Percentiles rank a stretch among this genome's conserved stretches.
Evolutionary conservation across 371 early-diverging fungal species (phyloP).

Genomic region (Mucor ambiguus): DNA sequence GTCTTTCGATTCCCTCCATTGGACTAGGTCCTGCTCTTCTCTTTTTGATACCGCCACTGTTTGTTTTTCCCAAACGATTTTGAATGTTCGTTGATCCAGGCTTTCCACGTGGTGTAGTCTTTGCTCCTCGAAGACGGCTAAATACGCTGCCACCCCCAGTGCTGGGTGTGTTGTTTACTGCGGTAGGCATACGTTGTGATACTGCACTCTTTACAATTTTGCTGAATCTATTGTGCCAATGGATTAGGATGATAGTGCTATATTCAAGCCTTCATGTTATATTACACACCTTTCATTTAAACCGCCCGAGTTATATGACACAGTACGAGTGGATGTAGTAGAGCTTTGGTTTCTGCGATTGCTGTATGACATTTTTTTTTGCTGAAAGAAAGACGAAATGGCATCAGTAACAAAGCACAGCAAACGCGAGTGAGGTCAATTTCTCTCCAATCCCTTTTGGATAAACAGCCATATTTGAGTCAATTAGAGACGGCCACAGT

Average conservation of each 20-base stretch:
- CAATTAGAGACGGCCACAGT: not conserved
- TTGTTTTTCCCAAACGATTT: slow-evolving; percentile 37
- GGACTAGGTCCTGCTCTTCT: not conserved
- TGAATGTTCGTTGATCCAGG: slow-evolving; percentile 29
- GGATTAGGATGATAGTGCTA: not conserved
- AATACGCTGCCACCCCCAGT: slow-evolving; percentile 21
- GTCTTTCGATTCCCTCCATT: not conserved
- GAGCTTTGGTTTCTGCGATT: slow-evolving; percentile 18
- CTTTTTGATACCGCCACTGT: slow-evolving; percentile 32
- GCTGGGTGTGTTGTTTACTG: not conserved
- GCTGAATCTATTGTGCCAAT: slow-evolving; percentile 7
- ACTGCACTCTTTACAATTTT: slow-evolving; percentile 14
- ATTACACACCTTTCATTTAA: slow-evolving; percentile 47
- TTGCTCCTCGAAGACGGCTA: slow-evolving; percentile 37
- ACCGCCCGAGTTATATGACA: slow-evolving; percentile 36
- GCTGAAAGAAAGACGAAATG: not conserved
- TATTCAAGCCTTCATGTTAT: not conserved
- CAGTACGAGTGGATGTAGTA: slow-evolving; percentile 17
- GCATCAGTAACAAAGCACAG: not conserved
- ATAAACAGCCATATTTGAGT: not conserved
- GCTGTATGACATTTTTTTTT: slow-evolving; percentile 17
- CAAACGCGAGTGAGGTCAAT: not conserved
- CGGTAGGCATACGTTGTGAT: not conserved
- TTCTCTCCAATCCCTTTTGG: not conserved
- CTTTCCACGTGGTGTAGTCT: slow-evolving; percentile 14